Percentiles rank a stretch among this genome's conserved stretches.
Evolutionary conservation across 257 asterid genomes (phyloP).

Genomic region (Verbena officinalis): DNA sequence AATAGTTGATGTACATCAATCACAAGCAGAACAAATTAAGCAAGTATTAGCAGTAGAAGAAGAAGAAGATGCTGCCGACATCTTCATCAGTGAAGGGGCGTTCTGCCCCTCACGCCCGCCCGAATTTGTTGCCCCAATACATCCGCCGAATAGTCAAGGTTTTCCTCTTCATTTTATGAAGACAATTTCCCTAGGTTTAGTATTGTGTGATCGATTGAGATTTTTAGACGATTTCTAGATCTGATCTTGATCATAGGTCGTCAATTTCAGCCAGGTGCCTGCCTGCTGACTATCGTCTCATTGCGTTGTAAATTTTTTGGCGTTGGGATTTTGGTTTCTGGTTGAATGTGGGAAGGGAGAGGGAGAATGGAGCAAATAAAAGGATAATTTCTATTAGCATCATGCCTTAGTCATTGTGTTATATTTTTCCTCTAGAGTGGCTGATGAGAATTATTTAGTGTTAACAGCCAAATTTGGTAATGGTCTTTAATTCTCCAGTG

Average conservation of each 20-base stretch:
- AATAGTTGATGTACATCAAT: background rate
- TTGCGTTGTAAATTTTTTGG: conserved; percentile 25
- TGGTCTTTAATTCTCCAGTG: background rate
- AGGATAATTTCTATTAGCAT: background rate
- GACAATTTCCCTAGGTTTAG: background rate
- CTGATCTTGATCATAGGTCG: conserved; percentile 36
- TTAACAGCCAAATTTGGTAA: too few relatives aligned
- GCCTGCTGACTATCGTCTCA: conserved; percentile 18
- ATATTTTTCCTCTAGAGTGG: too few relatives aligned
- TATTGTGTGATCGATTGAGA: background rate
- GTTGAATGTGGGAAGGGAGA: conserved; percentile 8
- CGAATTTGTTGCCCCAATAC: conserved; percentile 18
- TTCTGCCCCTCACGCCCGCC: background rate
- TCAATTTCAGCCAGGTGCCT: conserved; percentile 9
- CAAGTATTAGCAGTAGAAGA: background rate
- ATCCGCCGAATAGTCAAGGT: conserved; percentile 23
- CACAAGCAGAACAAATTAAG: background rate
- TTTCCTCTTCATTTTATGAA: background rate
- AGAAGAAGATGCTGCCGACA: conserved; percentile 18
- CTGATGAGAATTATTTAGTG: too few relatives aligned
- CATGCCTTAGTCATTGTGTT: too few relatives aligned
- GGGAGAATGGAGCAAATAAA: background rate
- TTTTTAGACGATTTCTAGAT: conserved; percentile 28
- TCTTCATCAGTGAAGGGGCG: conserved; percentile 9
- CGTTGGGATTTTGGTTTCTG: background rate